Evolutionary conservation across 805 yeast genomes (phyloP).

Genomic region (Suhomyces prunicola): DNA sequence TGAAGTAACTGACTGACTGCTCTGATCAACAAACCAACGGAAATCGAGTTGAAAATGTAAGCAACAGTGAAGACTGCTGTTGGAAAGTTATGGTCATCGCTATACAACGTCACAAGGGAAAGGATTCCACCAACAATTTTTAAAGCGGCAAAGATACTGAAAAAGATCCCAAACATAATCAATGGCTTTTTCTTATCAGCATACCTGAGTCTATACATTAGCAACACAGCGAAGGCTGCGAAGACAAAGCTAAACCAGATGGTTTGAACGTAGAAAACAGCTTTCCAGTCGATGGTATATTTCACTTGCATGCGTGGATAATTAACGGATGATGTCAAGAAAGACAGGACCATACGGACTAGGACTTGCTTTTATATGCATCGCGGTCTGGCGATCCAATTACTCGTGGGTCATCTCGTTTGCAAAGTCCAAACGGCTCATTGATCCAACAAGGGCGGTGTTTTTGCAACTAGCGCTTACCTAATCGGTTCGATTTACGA

Average conservation of each 20-base stretch:
- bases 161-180: conserved; percentile 2
- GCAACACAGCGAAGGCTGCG: not conserved
- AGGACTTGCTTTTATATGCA: not conserved
- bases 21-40: conserved; percentile 6
- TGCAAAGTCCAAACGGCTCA: not conserved
- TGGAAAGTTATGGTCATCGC: not conserved
- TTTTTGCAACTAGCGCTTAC: not conserved
- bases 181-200: not conserved
- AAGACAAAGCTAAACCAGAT: conserved; percentile 5
- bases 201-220: not conserved
- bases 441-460: not conserved
- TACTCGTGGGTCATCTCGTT: not conserved
- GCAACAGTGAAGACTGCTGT: conserved; percentile 2
- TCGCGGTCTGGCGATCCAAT: not conserved
- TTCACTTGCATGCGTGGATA: conserved; percentile 1
- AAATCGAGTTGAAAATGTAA: conserved; percentile 4
- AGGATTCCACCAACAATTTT: conserved; percentile 6
- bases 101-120: not conserved
- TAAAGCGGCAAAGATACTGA: conserved; percentile 1
- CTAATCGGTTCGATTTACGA: not conserved
- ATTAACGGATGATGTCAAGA: not conserved
- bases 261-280: conserved; percentile 7
- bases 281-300: conserved; percentile 7
- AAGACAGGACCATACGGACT: not conserved
- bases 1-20: conserved; percentile 6